Base-by-base conservation (phyloP, 192 early-diverging fungal genomes). In the Backusella tuberculispora region DNA sequence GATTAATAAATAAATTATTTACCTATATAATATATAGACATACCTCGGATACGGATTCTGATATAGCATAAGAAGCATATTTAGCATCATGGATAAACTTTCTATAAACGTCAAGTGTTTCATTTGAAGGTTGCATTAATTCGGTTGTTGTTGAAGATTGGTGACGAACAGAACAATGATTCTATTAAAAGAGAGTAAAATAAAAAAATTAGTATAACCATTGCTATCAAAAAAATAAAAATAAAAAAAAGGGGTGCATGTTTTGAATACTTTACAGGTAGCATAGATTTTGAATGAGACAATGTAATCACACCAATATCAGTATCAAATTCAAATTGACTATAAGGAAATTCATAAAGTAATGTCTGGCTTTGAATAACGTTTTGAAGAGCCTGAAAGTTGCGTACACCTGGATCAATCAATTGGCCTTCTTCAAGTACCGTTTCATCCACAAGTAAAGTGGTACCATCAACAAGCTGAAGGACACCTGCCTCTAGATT, bases 381-480 rank as follows among this genome's bases (percentile, higher is more conserved):
- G 6, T 88, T 85, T 19, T 86, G 84, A 29, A 94, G 69, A 10
- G 90, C 87, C 41, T 92, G 91, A 38, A 93, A 74, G 73, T 94
- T 94, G 48, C 87, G 85, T 34, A 94, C 80, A 7, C 93, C 92
- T 50, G 82, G 80, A 47, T 93, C 91, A 19, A 81, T 74, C 38
- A 94, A 79, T 13, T 85, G 90, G 26, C 93, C 93, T 69, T 93
- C 91, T 24, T 87, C 78, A 74, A 94, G 71, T 19, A 84, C 86
- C 1, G 92, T 92, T 74, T 94, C 93, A 74, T 94, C 93, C 40
- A 92, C 82, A 4, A 93, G 67, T 12, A 93, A 63, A 37, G 80
- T 76, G 0, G 93, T 93, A 14, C 84, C 86, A 4, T 81, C 60
- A 14, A 84, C 78, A 21, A 93, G 80, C 79, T 94, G 93, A 24